Evolutionary conservation across 768 basidiomycete species (phyloP), one percentile per base, ranked within the genome.

Genomic region (Tricholoma matsutake): DNA sequence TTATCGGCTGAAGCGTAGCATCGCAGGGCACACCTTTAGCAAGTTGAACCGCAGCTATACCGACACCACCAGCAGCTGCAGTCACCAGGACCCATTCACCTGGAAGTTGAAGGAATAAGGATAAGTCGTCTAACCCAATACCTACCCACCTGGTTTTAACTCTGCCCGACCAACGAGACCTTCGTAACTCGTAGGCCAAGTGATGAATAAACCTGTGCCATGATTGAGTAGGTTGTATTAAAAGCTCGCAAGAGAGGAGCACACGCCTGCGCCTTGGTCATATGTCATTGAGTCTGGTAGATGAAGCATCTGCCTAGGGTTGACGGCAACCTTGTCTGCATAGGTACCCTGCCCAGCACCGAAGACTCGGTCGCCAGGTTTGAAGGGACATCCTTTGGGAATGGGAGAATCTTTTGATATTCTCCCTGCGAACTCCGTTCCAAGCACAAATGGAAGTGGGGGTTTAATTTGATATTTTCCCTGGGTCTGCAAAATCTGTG

Each of bases 21-120:
- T 18, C n/a, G n/a, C 6, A 22, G 16, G 4, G 43, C 70, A 37
- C 34, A 92, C 93, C 87, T 83, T 97, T 97, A 20, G 94, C 96
- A 57, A 98, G 81, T 70, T 98, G 96, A 16, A 95, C 86, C 6
- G 96, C 96, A 6, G 88, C 87, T 55, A 96, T 86, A 0, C 96
- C 96, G 4, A 98, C 95, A 11, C 95, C 96, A 3, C 96, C 96
- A 1, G 96, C 96, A n/a, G 92, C 92, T 6, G 95, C 96, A 54
- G 94, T 93, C 4, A 98, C 88, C 2, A 99, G 85, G 3, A 97
- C 85, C 85, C 89, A 94, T 76, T 98, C 96, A 20, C 91, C 91
- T 91, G 54, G 7, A 34, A 43, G 43, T 52, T n/a, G 18, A 56
- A 20, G 57, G 28, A 59, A 10, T 45, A 37, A 43, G 53, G 16